phyloP scores from a whole-genome alignment of 306 rosid genomes.

The Hippophae rhamnoides region DNA sequence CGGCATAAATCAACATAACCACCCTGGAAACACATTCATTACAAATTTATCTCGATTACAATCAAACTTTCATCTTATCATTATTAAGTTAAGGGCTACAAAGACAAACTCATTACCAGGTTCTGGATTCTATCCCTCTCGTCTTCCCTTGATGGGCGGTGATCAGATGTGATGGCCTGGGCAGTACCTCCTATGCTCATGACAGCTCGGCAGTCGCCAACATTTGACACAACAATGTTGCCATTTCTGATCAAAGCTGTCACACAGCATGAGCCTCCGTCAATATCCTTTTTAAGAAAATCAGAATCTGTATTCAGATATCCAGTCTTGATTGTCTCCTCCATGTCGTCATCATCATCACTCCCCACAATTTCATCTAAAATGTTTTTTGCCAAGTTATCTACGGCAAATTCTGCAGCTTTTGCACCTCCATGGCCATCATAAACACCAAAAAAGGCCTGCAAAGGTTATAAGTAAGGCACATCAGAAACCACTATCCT shows the following conservation, averaged over 20 bases:
- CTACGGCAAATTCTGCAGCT: conserved; percentile 30
- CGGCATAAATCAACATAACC: conserved; percentile 30
- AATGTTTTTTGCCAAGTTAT: conserved; percentile 34
- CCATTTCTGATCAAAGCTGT: conserved; percentile 32
- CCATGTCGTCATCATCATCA: conserved; percentile 5
- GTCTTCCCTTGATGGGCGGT: conserved; percentile 26
- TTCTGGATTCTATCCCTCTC: conserved; percentile 35
- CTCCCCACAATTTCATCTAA: conserved; percentile 11
- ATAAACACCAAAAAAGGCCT: conserved; percentile 35
- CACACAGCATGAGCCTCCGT: conserved; percentile 18
- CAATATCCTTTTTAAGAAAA: conserved; percentile 20
- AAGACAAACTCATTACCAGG: conserved; percentile 5
- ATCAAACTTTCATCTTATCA: background rate
- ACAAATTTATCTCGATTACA: background rate
- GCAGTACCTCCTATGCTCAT: conserved; percentile 29
- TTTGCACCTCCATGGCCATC: conserved; percentile 42
- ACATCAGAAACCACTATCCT: background rate
- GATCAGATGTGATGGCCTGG: conserved; percentile 19
- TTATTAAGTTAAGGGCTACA: background rate
- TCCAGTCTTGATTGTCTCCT: no score
- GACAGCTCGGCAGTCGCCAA: conserved; percentile 37
- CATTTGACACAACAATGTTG: conserved; percentile 26
- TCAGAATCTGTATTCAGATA: no score
- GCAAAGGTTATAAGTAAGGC: background rate
- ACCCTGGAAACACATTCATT: conserved; percentile 14